A percentile compares a stretch with the other conserved stretches of the same genome.
These are phyloP conservation scores for Heliamphora pulchella DNA, from an alignment of 179 eudicot genomes.

Conservation along the genomic window DNA sequence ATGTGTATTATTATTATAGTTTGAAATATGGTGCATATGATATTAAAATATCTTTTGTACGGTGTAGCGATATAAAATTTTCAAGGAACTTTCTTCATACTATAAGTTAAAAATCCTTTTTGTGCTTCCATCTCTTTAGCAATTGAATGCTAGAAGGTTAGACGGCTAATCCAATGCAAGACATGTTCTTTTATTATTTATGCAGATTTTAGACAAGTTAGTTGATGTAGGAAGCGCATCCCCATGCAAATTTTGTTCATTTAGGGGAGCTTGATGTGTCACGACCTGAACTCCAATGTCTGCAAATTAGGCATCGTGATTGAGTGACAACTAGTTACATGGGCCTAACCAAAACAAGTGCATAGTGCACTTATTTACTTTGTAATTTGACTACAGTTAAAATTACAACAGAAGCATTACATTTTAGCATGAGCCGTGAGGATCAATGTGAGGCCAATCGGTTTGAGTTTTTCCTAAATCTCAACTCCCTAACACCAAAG, in stretches of 20 bases:
- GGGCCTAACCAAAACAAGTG: too few relatives aligned
- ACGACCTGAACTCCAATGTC: too few relatives aligned
- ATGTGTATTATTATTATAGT: background rate
- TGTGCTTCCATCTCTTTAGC: background rate
- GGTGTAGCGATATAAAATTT: too few relatives aligned
- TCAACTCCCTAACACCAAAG: too few relatives aligned
- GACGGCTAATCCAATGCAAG: background rate
- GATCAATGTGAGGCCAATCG: too few relatives aligned
- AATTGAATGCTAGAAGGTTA: constrained; percentile 1
- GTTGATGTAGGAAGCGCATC: background rate
- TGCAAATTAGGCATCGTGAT: too few relatives aligned
- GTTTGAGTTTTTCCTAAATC: too few relatives aligned
- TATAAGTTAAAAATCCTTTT: background rate
- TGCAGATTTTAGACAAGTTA: background rate
- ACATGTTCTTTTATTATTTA: background rate
- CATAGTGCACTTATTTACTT: too few relatives aligned
- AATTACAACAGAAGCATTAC: too few relatives aligned
- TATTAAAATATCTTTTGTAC: background rate
- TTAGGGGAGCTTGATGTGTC: background rate
- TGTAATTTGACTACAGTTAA: too few relatives aligned
- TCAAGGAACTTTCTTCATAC: background rate
- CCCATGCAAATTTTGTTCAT: background rate
- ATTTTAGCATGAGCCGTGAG: too few relatives aligned
- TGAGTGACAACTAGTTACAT: too few relatives aligned
- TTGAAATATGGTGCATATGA: background rate